Conservation (phyloP, 2,329 filamentous ascomycete genomes). For the Cladophialophora chaetospira region DNA sequence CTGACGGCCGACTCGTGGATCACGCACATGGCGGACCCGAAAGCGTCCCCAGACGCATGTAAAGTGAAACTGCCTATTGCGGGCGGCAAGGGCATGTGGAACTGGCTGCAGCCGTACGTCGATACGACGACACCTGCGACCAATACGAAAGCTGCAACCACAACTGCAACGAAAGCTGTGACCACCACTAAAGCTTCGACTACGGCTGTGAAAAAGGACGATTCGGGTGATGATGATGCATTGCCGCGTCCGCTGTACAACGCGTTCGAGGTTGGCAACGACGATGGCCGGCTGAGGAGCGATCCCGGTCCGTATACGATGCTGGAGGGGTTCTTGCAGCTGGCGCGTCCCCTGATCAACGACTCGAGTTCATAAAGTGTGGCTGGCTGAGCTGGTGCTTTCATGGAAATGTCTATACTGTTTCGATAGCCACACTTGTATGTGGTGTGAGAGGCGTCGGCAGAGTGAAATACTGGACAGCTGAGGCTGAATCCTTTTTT, state of each 20-base stretch:
- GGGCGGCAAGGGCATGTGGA: constrained; percentile 26
- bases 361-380: not conserved
- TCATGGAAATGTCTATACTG: too few species aligned
- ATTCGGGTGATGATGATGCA: not conserved
- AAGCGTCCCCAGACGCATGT: not conserved
- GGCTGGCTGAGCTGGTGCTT: too few species aligned
- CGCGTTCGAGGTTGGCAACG: not conserved
- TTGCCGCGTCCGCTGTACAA: not conserved
- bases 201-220: too few species aligned
- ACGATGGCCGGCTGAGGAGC: not conserved
- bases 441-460: too few species aligned
- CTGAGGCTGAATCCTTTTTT: too few species aligned
- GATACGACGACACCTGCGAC: not conserved
- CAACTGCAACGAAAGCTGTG: too few species aligned
- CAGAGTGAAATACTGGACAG: too few species aligned
- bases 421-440: too few species aligned
- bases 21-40: not conserved
- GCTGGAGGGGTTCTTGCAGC: constrained; percentile 5
- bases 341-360: not conserved
- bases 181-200: too few species aligned
- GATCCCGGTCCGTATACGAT: constrained; percentile 1
- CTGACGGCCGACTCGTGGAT: not conserved
- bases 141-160: not conserved
- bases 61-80: constrained; percentile 15
- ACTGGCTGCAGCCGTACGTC: constrained; percentile 35